Percentiles rank a stretch among this genome's conserved stretches.
phyloP scores from a whole-genome alignment of 495 filamentous ascomycete species.

The Zalerion maritima region DNA sequence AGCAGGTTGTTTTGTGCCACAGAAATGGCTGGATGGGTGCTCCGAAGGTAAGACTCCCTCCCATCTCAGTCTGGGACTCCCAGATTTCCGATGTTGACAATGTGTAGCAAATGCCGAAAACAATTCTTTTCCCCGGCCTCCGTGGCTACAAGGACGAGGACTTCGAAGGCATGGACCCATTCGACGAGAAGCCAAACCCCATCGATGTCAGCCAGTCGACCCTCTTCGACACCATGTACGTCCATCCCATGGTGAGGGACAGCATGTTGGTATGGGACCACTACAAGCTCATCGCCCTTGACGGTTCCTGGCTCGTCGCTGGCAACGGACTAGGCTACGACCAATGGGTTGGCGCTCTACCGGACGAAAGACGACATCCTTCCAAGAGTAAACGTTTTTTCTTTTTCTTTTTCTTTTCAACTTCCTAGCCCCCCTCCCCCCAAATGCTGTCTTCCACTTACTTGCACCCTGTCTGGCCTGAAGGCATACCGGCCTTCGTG shows the following conservation, averaged over 20 bases:
- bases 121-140: conserved; percentile 16
- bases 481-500: too few relatives aligned
- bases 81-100: conserved; percentile 2
- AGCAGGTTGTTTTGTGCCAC: conserved; percentile 26
- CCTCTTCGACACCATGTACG: conserved; percentile 34
- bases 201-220: conserved; percentile 28
- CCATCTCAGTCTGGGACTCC: too few relatives aligned
- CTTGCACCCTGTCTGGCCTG: too few relatives aligned
- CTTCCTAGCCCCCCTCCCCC: too few relatives aligned
- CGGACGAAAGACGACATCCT: conserved; percentile 9
- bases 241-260: conserved; percentile 25
- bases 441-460: too few relatives aligned
- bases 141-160: conserved; percentile 12
- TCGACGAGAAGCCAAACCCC: conserved; percentile 13
- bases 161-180: too few relatives aligned
- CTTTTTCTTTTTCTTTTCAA: too few relatives aligned
- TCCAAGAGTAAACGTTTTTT: conserved; percentile 9
- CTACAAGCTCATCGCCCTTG: conserved; percentile 24
- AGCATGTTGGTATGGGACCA: conserved; percentile 24
- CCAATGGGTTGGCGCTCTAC: conserved; percentile 24
- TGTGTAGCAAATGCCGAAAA: conserved; percentile 14
- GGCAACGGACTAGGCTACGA: conserved; percentile 24
- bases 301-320: conserved; percentile 23
- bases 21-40: conserved; percentile 26
- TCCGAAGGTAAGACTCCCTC: conserved; percentile 15